Conservation (phyloP, 176 grass and related monocot species). For the Leersia perrieri region DNA sequence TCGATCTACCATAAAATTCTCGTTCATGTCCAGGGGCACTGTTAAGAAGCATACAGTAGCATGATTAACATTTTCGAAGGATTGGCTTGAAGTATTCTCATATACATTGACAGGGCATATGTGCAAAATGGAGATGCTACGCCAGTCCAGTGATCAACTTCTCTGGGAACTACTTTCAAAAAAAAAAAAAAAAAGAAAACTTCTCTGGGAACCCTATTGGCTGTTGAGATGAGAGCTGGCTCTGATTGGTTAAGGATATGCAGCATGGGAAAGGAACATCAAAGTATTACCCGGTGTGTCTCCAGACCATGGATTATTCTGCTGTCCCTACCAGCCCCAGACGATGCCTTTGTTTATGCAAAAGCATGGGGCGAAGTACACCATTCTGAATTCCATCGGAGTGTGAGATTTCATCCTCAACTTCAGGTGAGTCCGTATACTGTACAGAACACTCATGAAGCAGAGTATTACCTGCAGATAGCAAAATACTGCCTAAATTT, state of each 20-base stretch:
- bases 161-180: neutral
- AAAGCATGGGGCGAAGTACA: neutral
- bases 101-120: neutral
- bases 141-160: conserved; percentile 10
- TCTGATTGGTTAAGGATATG: conserved; percentile 8
- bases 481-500: neutral
- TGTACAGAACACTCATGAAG: neutral
- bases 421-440: neutral
- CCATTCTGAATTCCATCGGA: conserved; percentile 11
- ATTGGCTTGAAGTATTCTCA: neutral
- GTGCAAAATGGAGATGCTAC: neutral
- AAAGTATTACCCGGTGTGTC: conserved; percentile 34
- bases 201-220: conserved; percentile 13
- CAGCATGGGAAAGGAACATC: conserved; percentile 2
- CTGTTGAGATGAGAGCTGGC: conserved; percentile 32
- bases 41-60: neutral
- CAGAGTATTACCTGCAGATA: neutral
- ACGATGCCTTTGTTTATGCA: conserved; percentile 29
- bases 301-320: conserved; percentile 43
- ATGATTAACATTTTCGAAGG: neutral
- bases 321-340: neutral
- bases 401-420: conserved; percentile 1
- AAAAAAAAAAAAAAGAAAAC: too few relatives aligned
- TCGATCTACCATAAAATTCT: too few relatives aligned
- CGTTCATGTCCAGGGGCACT: too few relatives aligned